A percentile compares a stretch with the other conserved stretches of the same genome.
Evolutionary conservation across 352 stramenopile genomes (phyloP).

Genomic region (Pythium utonaiense): DNA sequence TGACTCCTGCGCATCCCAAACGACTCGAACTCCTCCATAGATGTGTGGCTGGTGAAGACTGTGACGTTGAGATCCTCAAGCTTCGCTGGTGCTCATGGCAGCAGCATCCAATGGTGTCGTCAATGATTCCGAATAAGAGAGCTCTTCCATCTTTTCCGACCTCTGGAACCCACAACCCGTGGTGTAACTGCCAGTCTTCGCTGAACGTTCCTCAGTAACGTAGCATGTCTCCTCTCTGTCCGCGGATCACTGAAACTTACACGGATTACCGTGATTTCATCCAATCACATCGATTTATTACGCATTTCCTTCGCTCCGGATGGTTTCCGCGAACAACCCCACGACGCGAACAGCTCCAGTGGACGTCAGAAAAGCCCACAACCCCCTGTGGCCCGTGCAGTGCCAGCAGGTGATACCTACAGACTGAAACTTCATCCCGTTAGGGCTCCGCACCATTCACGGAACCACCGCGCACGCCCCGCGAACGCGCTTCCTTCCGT

Average conservation of each 20-base stretch:
- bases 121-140: not conserved
- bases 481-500: slow-evolving; percentile 18
- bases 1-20: too few relatives aligned
- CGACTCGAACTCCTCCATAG: too few relatives aligned
- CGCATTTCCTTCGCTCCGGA: not conserved
- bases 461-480: slow-evolving; percentile 8
- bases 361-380: not conserved
- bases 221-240: not conserved
- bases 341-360: not conserved
- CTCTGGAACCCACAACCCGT: not conserved
- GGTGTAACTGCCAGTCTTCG: not conserved
- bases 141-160: not conserved
- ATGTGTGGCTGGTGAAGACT: too few relatives aligned
- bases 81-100: too few relatives aligned
- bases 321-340: slow-evolving; percentile 8
- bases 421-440: not conserved
- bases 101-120: too few relatives aligned
- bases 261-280: not conserved
- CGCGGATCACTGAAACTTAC: slow-evolving; percentile 8
- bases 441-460: slow-evolving; percentile 1
- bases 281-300: slow-evolving; percentile 14
- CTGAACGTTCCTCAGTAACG: not conserved
- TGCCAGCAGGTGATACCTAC: not conserved
- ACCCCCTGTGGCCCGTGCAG: too few relatives aligned
- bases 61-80: too few relatives aligned